These are phyloP conservation scores for barley (Hordeum vulgare) DNA, from an alignment of 176 grass and related monocot genomes.

Conservation along the genomic window DNA sequence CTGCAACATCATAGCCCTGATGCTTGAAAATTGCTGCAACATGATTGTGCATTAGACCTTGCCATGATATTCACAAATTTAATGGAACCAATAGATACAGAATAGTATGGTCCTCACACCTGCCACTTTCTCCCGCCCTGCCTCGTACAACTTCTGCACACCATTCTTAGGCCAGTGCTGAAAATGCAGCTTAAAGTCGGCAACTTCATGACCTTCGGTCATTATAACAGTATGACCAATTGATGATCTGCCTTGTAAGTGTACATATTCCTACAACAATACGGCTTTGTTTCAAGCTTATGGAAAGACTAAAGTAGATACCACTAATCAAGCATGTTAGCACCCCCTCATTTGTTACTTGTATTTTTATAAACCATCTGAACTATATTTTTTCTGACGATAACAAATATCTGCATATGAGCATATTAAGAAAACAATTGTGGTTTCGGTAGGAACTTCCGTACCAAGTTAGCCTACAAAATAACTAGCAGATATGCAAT, in stretches of 20 bases:
- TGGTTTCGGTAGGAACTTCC: neutral
- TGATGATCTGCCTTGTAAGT: slow-evolving; percentile 41
- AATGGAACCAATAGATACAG: neutral
- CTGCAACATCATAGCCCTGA: slow-evolving; percentile 66
- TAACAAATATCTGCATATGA: neutral
- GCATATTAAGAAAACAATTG: neutral
- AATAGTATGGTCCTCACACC: slow-evolving; percentile 27
- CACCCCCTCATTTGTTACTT: neutral
- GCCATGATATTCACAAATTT: neutral
- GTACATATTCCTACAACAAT: slow-evolving; percentile 50
- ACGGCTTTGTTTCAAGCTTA: neutral
- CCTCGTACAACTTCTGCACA: slow-evolving; percentile 51
- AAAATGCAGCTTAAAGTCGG: slow-evolving; percentile 67
- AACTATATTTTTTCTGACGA: neutral
- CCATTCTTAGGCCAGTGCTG: slow-evolving; percentile 59
- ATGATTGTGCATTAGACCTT: slow-evolving; percentile 21
- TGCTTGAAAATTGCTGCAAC: slow-evolving; percentile 80
- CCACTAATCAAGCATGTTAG: neutral
- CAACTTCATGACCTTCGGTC: slow-evolving; percentile 71
- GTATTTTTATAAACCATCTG: neutral
- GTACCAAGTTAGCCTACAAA: neutral
- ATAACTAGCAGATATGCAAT: neutral
- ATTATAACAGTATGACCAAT: slow-evolving; percentile 38
- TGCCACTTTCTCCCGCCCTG: slow-evolving; percentile 83
- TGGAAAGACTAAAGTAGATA: neutral